Conservation (phyloP, 331 rosid genomes). For the Acacia pycnantha region DNA sequence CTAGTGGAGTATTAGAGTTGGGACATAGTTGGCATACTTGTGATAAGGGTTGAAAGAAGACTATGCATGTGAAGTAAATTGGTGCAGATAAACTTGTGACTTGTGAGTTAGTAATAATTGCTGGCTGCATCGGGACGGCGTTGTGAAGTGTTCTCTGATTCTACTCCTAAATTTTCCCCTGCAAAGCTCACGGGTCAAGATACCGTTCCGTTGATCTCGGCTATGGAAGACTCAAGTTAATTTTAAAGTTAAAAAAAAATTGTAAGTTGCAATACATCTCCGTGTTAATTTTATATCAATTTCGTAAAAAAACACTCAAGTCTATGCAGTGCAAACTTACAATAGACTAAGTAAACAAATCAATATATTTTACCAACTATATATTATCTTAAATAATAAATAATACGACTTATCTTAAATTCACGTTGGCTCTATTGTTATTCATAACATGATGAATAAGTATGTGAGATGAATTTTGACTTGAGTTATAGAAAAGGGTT, state of each 20-base stretch:
- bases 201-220: not conserved
- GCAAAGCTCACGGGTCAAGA: not conserved
- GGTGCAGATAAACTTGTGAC: not conserved
- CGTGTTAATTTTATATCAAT: too few species aligned
- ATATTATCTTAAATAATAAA: too few species aligned
- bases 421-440: not conserved
- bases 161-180: not conserved
- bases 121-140: not conserved
- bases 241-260: too few species aligned
- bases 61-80: not conserved
- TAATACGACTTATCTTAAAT: not conserved
- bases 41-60: not conserved
- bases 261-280: not conserved
- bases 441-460: too few species aligned
- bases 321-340: not conserved
- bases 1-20: too few species aligned
- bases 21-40: not conserved
- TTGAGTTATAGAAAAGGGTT: too few species aligned
- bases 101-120: not conserved
- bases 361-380: not conserved
- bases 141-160: not conserved
- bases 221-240: not conserved
- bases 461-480: too few species aligned
- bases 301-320: not conserved
- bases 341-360: too few species aligned